A percentile compares a stretch with the other conserved stretches of the same genome.
phyloP scores from a whole-genome alignment of 257 asterid species.

The Penstemon barbatus region DNA sequence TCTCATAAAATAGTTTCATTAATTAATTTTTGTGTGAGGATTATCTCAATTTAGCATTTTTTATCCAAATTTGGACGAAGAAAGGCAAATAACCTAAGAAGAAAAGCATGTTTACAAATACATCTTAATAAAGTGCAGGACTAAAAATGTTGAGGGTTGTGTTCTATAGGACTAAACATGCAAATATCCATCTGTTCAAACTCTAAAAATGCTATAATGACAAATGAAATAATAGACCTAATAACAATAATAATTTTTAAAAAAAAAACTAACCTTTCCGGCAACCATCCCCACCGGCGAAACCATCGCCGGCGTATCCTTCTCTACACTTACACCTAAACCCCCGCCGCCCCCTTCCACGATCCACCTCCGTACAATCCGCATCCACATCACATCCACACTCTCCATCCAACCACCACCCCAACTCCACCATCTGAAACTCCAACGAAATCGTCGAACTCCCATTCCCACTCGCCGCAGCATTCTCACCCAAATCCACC shows the following conservation, averaged over 20 bases:
- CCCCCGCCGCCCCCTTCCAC: conserved; percentile 27
- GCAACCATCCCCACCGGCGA: conserved; percentile 45
- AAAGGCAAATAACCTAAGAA: no score
- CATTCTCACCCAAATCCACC: conserved; percentile 23
- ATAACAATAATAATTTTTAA: background rate
- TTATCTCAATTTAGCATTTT: no score
- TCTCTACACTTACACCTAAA: conserved; percentile 52
- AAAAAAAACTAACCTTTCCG: conserved; percentile 42
- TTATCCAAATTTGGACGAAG: no score
- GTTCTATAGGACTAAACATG: no score
- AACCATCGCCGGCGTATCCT: conserved; percentile 63
- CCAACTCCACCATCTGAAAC: conserved; percentile 48
- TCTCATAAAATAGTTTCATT: no score
- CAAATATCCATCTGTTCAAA: no score
- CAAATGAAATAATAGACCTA: background rate
- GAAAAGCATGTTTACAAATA: no score
- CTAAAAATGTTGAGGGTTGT: no score
- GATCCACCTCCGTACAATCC: conserved; percentile 21
- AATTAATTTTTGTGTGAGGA: no score
- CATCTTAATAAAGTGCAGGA: no score
- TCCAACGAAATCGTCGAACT: conserved; percentile 36
- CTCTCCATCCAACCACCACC: conserved; percentile 58
- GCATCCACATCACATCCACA: conserved; percentile 45
- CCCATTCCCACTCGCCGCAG: background rate
- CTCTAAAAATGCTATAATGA: no score